These are phyloP conservation scores for Seiridium cupressi DNA, from an alignment of 2,329 filamentous ascomycete species.

Conservation along the genomic window DNA sequence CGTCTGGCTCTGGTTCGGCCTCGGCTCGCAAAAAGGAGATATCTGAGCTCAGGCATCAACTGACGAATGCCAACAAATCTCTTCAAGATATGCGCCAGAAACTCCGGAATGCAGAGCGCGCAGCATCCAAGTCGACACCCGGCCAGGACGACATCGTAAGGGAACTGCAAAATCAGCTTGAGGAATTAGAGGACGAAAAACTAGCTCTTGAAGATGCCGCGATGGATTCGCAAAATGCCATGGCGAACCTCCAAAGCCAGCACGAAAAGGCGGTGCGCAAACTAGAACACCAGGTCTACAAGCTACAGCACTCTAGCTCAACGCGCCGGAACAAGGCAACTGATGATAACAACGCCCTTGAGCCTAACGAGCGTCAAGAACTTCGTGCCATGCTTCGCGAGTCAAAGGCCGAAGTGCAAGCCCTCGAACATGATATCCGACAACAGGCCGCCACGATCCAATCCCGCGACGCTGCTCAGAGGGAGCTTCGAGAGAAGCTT, in stretches of 20 bases:
- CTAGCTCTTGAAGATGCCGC: constrained; percentile 56
- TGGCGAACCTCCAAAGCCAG: constrained; percentile 49
- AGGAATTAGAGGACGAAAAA: constrained; percentile 63
- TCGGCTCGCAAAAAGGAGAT: constrained; percentile 57
- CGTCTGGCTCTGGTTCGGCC: constrained; percentile 46
- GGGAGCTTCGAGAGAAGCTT: constrained; percentile 63
- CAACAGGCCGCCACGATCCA: constrained; percentile 68
- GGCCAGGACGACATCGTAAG: constrained; percentile 37
- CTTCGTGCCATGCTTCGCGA: constrained; percentile 60
- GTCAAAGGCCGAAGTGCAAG: constrained; percentile 62
- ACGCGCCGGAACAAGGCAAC: constrained; percentile 23
- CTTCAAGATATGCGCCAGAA: constrained; percentile 53
- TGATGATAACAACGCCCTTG: constrained; percentile 23
- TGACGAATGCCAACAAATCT: constrained; percentile 20
- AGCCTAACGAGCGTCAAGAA: constrained; percentile 54
- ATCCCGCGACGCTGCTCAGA: constrained; percentile 53
- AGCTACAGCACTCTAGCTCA: constrained; percentile 21
- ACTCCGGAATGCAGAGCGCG: constrained; percentile 48
- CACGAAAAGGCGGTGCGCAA: constrained; percentile 41
- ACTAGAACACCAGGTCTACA: constrained; percentile 27
- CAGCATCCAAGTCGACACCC: constrained; percentile 2
- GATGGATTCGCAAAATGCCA: constrained; percentile 50
- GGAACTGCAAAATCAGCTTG: constrained; percentile 65
- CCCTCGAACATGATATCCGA: constrained; percentile 69
- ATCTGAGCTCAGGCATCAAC: constrained; percentile 40